Conservation (phyloP, 2,329 filamentous ascomycete genomes). For the Aspergillus phoenicis region DNA sequence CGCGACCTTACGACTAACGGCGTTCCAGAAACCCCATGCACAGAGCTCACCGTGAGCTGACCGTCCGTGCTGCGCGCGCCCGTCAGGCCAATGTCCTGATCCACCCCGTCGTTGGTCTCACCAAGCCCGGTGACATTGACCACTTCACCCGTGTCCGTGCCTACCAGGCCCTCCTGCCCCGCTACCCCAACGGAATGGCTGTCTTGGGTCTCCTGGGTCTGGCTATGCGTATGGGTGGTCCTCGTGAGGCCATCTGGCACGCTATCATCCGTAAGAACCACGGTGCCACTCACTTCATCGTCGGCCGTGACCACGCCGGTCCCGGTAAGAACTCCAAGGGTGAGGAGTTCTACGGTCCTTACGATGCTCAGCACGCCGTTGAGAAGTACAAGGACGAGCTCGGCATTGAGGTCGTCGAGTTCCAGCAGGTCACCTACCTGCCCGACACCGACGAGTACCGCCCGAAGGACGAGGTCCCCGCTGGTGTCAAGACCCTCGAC, state of each 20-base stretch:
- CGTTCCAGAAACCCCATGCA: conserved; percentile 89
- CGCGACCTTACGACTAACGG: conserved; percentile 1
- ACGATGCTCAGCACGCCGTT: conserved; percentile 93
- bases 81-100: conserved; percentile 99
- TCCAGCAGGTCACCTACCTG: conserved; percentile 99
- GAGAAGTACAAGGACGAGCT: conserved; percentile 97
- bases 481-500: conserved; percentile 81
- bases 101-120: conserved; percentile 96
- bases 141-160: conserved; percentile 99
- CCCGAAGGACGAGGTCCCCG: conserved; percentile 84
- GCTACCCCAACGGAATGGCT: conserved; percentile 99
- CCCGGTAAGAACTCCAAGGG: conserved; percentile 98
- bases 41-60: conserved; percentile 95
- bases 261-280: conserved; percentile 99
- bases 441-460: conserved; percentile 96
- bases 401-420: conserved; percentile 97
- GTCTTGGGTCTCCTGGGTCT: conserved; percentile 91
- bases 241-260: conserved; percentile 98
- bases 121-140: conserved; percentile 98
- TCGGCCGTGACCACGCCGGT: conserved; percentile 96
- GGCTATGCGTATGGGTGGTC: conserved; percentile 99
- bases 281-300: conserved; percentile 98
- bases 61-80: conserved; percentile 90
- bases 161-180: conserved; percentile 93
- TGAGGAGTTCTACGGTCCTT: conserved; percentile 95